Percentiles rank a stretch among this genome's conserved stretches.
These are phyloP conservation scores for Pyricularia pennisetigena DNA, from an alignment of 2,329 filamentous ascomycete species.

Conservation along the genomic window DNA sequence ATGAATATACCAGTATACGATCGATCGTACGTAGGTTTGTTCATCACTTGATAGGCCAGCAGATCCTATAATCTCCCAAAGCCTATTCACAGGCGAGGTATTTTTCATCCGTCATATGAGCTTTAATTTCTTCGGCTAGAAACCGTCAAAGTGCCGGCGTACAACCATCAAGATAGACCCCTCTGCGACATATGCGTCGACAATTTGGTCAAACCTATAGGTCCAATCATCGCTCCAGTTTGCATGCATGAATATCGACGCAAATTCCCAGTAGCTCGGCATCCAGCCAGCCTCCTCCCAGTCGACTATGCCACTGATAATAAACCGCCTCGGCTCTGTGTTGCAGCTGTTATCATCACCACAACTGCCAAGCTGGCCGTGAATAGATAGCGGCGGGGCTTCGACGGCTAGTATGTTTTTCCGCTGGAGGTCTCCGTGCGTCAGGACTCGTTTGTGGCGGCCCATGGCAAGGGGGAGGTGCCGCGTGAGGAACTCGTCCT, in stretches of 20 bases:
- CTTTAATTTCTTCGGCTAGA: not conserved
- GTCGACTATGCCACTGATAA: slow-evolving; percentile 8
- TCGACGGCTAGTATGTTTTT: slow-evolving; percentile 7
- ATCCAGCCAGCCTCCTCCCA: slow-evolving; percentile 9
- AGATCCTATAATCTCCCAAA: too few species aligned
- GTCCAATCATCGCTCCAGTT: slow-evolving; percentile 9
- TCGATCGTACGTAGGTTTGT: too few species aligned
- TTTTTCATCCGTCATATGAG: not conserved
- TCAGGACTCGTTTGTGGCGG: slow-evolving; percentile 5
- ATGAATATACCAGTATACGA: too few species aligned
- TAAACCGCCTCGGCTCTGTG: not conserved
- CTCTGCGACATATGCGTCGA: slow-evolving; percentile 7
- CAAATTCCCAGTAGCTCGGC: slow-evolving; percentile 8
- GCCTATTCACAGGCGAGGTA: too few species aligned
- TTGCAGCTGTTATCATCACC: not conserved
- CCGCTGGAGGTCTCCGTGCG: slow-evolving; percentile 7
- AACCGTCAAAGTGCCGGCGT: slow-evolving; percentile 7
- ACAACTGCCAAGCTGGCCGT: not conserved
- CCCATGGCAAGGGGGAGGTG: slow-evolving; percentile 1
- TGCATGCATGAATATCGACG: slow-evolving; percentile 6
- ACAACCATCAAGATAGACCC: slow-evolving; percentile 7
- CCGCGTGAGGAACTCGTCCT: slow-evolving; percentile 3
- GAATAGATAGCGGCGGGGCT: not conserved
- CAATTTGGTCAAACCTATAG: slow-evolving; percentile 7
- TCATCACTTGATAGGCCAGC: too few species aligned